A percentile compares a stretch with the other conserved stretches of the same genome.
These are phyloP conservation scores for Phialocephala subalpina DNA, from an alignment of 2,329 filamentous ascomycete genomes.

Conservation along the genomic window DNA sequence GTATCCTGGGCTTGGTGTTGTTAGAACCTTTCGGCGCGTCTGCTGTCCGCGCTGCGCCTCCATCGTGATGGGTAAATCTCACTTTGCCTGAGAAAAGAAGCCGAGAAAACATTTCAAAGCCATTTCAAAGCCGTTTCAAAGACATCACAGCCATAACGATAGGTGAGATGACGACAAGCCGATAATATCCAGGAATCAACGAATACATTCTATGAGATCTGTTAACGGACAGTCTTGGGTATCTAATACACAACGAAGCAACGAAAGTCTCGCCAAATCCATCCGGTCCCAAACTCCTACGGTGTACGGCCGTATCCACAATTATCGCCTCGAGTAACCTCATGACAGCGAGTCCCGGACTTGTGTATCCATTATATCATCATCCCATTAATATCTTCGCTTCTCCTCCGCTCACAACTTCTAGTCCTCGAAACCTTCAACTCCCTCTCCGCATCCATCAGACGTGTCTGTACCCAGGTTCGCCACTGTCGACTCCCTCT, in stretches of 20 bases:
- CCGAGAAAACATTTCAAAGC: not conserved
- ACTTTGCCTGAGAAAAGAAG: not conserved
- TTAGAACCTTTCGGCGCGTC: not conserved
- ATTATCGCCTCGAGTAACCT: not conserved
- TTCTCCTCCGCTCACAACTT: conserved; percentile 36
- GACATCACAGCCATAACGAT: not conserved
- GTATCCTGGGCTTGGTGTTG: not conserved
- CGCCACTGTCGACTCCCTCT: conserved; percentile 54
- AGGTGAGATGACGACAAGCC: not conserved
- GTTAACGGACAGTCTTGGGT: conserved; percentile 22
- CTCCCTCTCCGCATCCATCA: conserved; percentile 62
- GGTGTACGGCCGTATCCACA: not conserved
- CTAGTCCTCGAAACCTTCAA: conserved; percentile 40
- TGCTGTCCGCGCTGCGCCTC: conserved; percentile 2
- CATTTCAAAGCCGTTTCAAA: not conserved
- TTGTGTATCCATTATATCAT: conserved; percentile 1
- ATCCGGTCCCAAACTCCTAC: not conserved
- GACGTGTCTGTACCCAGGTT: conserved; percentile 57
- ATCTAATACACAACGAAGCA: conserved; percentile 22
- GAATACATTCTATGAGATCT: conserved; percentile 1
- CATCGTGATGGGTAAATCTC: not conserved
- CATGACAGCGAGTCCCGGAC: not conserved
- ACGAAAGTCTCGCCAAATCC: not conserved
- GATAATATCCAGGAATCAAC: not conserved
- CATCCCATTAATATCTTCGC: conserved; percentile 26